Conservation (phyloP, 495 filamentous ascomycete genomes). For the Neurospora sublineolata region DNA sequence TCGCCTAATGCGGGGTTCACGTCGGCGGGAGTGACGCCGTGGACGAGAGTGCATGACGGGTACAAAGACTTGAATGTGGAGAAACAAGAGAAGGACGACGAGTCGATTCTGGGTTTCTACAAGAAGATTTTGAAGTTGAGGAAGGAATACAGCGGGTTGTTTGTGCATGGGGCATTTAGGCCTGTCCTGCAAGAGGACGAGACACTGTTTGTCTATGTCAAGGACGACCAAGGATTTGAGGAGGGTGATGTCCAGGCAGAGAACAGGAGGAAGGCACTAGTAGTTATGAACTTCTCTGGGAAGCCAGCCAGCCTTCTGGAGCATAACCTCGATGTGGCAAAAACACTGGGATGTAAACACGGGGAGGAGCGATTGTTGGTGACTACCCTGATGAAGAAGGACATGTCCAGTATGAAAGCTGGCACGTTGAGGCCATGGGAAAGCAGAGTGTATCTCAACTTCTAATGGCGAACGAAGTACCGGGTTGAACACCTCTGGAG, state of each 20-base stretch:
- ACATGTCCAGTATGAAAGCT: neutral
- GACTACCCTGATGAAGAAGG: neutral
- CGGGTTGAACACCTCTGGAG: neutral
- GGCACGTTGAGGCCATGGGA: slow-evolving; percentile 6
- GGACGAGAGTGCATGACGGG: slow-evolving; percentile 43
- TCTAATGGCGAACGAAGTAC: neutral
- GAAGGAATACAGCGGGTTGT: slow-evolving; percentile 40
- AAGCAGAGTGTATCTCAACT: slow-evolving; percentile 9
- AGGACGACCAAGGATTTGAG: neutral
- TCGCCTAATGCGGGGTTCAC: slow-evolving; percentile 42
- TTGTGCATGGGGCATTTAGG: slow-evolving; percentile 51
- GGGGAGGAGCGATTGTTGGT: neutral
- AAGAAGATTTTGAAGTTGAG: slow-evolving; percentile 30
- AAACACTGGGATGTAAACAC: neutral
- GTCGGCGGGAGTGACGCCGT: slow-evolving; percentile 25
- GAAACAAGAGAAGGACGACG: slow-evolving; percentile 22
- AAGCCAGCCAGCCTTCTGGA: neutral
- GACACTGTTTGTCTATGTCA: slow-evolving; percentile 7
- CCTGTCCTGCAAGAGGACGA: slow-evolving; percentile 15
- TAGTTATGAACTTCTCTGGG: slow-evolving; percentile 12
- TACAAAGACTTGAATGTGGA: slow-evolving; percentile 34
- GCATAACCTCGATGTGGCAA: neutral
- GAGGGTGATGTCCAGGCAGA: neutral
- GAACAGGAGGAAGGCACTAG: slow-evolving; percentile 3
- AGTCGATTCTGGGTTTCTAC: slow-evolving; percentile 38